Evolutionary conservation across 169 alveolate genomes (phyloP).

Genomic region (Babesia microti): DNA sequence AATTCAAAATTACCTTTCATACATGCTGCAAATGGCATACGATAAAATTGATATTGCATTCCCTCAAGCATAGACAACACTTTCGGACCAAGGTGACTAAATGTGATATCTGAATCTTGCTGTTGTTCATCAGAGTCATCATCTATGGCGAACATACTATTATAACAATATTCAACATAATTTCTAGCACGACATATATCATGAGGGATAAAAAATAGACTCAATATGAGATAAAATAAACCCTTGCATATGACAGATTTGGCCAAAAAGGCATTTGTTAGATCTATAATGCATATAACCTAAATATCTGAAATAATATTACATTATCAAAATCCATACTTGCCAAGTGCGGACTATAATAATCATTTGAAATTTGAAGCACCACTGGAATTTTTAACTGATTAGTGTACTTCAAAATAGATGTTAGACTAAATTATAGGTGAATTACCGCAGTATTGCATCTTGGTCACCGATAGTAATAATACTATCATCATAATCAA

Average conservation of each 20-base stretch:
- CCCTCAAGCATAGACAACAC: slow-evolving; percentile 34
- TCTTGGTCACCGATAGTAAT: slow-evolving; percentile 11
- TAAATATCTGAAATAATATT: background rate
- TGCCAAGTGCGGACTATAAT: slow-evolving; percentile 2
- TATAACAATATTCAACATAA: slow-evolving; percentile 40
- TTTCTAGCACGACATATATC: slow-evolving; percentile 35
- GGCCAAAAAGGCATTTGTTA: slow-evolving; percentile 52
- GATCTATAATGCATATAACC: slow-evolving; percentile 42
- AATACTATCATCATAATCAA: slow-evolving; percentile 24
- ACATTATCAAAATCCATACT: background rate
- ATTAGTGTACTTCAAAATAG: slow-evolving; percentile 23
- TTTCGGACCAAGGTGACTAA: slow-evolving; percentile 16
- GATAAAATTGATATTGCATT: slow-evolving; percentile 22
- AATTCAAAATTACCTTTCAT: too few species aligned
- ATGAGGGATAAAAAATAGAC: slow-evolving; percentile 56
- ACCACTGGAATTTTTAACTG: slow-evolving; percentile 27
- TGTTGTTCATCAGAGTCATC: too few species aligned
- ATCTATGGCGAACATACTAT: too few species aligned
- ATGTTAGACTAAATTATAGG: slow-evolving; percentile 4
- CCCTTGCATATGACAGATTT: slow-evolving; percentile 56
- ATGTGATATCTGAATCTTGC: too few species aligned
- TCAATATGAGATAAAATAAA: slow-evolving; percentile 45
- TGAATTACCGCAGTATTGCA: background rate
- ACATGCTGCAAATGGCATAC: slow-evolving; percentile 32
- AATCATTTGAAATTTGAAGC: slow-evolving; percentile 33